A percentile compares a stretch with the other conserved stretches of the same genome.
Conservation (phyloP, 352 stramenopile species). For the Globisporangium polare region DNA sequence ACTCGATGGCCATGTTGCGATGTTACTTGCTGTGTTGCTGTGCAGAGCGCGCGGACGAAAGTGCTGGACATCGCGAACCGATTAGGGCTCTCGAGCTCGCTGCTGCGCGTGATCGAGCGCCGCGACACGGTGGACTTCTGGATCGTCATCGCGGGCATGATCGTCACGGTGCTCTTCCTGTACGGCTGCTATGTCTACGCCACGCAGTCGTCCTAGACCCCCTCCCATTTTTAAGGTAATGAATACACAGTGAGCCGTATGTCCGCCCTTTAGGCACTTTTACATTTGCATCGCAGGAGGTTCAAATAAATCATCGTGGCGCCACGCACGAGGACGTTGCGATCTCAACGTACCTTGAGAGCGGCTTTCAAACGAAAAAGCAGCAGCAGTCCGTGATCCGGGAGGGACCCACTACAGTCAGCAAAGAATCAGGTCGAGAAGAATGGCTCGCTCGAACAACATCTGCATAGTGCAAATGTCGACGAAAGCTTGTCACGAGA, state of each 20-base stretch:
- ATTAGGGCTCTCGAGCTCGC: slow-evolving; percentile 75
- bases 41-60: slow-evolving; percentile 70
- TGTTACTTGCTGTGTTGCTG: neutral
- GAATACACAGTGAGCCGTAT: neutral
- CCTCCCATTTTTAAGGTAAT: neutral
- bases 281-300: too few species aligned
- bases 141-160: slow-evolving; percentile 81
- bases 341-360: neutral
- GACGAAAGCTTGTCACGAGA: neutral
- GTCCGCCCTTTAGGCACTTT: too few species aligned
- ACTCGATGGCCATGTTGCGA: neutral
- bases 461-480: neutral
- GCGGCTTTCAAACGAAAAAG: neutral
- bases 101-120: slow-evolving; percentile 79
- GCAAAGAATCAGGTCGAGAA: neutral
- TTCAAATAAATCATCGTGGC: too few species aligned
- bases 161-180: slow-evolving; percentile 78
- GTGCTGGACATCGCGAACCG: slow-evolving; percentile 80
- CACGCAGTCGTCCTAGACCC: slow-evolving; percentile 3
- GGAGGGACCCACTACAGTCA: neutral
- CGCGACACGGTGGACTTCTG: slow-evolving; percentile 81
- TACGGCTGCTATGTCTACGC: slow-evolving; percentile 71
- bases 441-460: neutral
- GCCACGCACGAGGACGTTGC: too few species aligned
- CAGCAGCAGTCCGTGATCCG: neutral